These are phyloP conservation scores for Didymosphaeria variabile DNA, from an alignment of 2,329 filamentous ascomycete genomes.

Conservation along the genomic window DNA sequence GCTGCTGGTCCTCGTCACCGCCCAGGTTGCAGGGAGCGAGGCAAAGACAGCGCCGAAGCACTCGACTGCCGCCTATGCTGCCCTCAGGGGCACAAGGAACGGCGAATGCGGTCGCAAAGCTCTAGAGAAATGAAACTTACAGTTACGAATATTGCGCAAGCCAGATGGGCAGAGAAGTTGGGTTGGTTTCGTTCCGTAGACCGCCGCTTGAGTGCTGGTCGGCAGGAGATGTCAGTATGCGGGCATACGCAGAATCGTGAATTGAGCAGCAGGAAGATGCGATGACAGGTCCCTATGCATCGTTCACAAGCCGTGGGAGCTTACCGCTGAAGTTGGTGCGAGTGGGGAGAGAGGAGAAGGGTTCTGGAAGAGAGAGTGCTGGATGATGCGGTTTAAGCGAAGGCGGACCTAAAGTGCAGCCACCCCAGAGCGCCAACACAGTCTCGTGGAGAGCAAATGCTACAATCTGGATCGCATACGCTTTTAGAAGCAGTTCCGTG, in stretches of 20 bases:
- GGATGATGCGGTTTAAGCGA: slow-evolving; percentile 21
- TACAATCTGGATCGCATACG: slow-evolving; percentile 12
- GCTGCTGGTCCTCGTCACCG: slow-evolving; percentile 40
- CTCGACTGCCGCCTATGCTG: slow-evolving; percentile 23
- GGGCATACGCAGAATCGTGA: slow-evolving; percentile 31
- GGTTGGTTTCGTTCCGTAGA: slow-evolving; percentile 47
- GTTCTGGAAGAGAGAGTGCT: slow-evolving; percentile 5
- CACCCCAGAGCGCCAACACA: slow-evolving; percentile 11
- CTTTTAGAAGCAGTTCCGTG: neutral
- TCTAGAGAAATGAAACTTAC: slow-evolving; percentile 45
- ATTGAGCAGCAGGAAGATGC: slow-evolving; percentile 23
- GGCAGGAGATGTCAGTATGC: slow-evolving; percentile 39
- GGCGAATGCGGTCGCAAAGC: slow-evolving; percentile 42
- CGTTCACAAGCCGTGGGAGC: slow-evolving; percentile 6
- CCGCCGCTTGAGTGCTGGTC: slow-evolving; percentile 45
- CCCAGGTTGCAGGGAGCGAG: slow-evolving; percentile 41
- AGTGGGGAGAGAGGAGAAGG: slow-evolving; percentile 11
- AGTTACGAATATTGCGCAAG: slow-evolving; percentile 33
- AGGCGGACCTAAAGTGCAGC: slow-evolving; percentile 5
- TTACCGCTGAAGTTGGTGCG: slow-evolving; percentile 13
- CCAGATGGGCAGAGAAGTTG: slow-evolving; percentile 37
- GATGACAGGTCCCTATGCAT: slow-evolving; percentile 22
- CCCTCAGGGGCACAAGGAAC: slow-evolving; percentile 24
- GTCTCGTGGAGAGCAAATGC: slow-evolving; percentile 8
- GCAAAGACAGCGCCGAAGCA: slow-evolving; percentile 34